These are phyloP conservation scores for Lavandula angustifolia DNA, from an alignment of 257 asterid species.

Conservation along the genomic window DNA sequence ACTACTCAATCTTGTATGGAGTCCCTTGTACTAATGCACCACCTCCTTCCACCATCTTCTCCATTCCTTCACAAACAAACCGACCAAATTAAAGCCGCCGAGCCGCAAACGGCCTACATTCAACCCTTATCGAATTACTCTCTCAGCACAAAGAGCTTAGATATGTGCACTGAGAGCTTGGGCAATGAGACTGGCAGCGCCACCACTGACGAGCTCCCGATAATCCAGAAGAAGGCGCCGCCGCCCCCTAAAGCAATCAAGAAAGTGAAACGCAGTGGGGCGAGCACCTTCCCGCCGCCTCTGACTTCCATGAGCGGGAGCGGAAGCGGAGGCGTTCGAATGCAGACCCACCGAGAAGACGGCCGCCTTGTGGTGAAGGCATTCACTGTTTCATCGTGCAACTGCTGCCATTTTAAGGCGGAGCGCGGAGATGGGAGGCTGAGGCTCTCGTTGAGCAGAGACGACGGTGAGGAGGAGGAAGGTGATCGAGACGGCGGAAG, in stretches of 20 bases:
- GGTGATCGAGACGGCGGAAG: conserved; percentile 31
- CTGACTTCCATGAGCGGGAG: conserved; percentile 57
- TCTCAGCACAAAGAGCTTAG: conserved; percentile 58
- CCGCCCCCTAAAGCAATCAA: neutral
- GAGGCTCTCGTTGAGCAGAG: conserved; percentile 46
- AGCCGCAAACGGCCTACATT: conserved; percentile 28
- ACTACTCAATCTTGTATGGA: conserved; percentile 48
- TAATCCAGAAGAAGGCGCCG: neutral
- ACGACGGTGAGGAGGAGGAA: neutral
- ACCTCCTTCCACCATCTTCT: conserved; percentile 40
- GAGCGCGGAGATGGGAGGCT: conserved; percentile 78
- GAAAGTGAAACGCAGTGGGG: conserved; percentile 25
- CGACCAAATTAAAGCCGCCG: neutral
- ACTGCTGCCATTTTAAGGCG: conserved; percentile 37
- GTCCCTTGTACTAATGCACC: conserved; percentile 37
- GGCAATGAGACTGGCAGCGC: conserved; percentile 73
- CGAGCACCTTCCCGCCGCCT: conserved; percentile 65
- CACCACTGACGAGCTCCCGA: neutral
- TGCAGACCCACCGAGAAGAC: conserved; percentile 63
- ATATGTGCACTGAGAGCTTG: conserved; percentile 87
- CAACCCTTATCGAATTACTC: conserved; percentile 49
- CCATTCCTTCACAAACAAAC: conserved; percentile 35
- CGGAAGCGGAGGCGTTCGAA: conserved; percentile 43
- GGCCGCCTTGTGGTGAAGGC: conserved; percentile 77
- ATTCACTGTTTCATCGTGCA: conserved; percentile 26